Conservation (phyloP, 176 grass and related monocot species). For the Avena atlantica region DNA sequence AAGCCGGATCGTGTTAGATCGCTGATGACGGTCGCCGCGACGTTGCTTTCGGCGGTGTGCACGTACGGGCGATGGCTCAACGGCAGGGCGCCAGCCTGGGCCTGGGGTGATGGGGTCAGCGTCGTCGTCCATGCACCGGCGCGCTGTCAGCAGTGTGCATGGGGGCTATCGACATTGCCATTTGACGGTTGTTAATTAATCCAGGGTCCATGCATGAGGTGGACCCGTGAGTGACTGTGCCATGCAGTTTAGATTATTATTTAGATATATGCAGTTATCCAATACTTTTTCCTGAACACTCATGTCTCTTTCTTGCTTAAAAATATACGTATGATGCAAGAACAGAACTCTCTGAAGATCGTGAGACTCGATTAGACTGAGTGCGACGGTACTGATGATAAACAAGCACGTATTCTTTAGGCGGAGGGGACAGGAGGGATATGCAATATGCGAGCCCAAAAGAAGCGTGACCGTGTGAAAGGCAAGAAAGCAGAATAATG, state of each 20-base stretch:
- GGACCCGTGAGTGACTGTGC: not conserved
- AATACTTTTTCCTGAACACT: not conserved
- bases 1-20: not conserved
- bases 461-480: not conserved
- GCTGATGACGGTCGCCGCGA: not conserved
- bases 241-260: not conserved
- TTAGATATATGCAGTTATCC: no score
- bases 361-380: not conserved
- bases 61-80: not conserved
- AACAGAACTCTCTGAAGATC: not conserved
- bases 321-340: no score
- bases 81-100: no score
- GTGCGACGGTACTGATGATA: not conserved
- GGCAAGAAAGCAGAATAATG: not conserved
- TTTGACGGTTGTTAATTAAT: slow-evolving; percentile 36
- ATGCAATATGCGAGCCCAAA: not conserved
- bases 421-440: no score
- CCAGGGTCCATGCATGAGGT: not conserved
- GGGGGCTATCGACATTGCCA: not conserved
- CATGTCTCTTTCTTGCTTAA: no score
- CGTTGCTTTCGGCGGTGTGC: not conserved
- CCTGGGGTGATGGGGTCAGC: no score
- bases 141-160: not conserved
- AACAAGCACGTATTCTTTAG: not conserved
- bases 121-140: slow-evolving; percentile 35